Evolutionary conservation across 2,329 filamentous ascomycete species (phyloP).

Genomic region (Cordyceps cicadae): DNA sequence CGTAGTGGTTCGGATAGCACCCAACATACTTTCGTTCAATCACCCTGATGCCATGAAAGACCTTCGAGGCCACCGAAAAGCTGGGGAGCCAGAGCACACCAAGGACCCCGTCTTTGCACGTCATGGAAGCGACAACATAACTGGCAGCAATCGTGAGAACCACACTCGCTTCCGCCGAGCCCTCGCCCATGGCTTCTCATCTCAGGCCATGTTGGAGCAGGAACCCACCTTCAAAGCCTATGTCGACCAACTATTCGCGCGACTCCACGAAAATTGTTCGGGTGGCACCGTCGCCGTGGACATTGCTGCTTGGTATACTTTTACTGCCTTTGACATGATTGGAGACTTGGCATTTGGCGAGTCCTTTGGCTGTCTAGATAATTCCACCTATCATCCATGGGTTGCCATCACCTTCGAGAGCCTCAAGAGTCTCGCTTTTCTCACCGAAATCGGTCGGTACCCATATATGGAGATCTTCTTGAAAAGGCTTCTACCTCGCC

Average conservation of each 20-base stretch:
- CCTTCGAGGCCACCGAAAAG: background rate
- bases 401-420: background rate
- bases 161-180: background rate
- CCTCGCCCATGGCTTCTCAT: background rate
- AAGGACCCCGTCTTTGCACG: background rate
- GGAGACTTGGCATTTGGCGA: conserved; percentile 32
- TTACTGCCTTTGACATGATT: conserved; percentile 27
- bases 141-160: background rate
- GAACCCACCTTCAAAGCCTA: background rate
- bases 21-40: background rate
- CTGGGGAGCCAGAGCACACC: background rate
- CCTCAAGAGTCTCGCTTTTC: background rate
- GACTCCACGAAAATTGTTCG: background rate
- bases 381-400: conserved; percentile 8
- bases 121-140: background rate
- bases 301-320: background rate
- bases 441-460: background rate
- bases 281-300: background rate
- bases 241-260: background rate
- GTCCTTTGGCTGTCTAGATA: conserved; percentile 25
- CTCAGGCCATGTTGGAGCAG: background rate
- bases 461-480: background rate
- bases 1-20: background rate
- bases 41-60: background rate
- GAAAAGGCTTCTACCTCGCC: background rate